These are phyloP conservation scores for Globisporangium okanoganense DNA, from an alignment of 352 stramenopile species.

Conservation along the genomic window DNA sequence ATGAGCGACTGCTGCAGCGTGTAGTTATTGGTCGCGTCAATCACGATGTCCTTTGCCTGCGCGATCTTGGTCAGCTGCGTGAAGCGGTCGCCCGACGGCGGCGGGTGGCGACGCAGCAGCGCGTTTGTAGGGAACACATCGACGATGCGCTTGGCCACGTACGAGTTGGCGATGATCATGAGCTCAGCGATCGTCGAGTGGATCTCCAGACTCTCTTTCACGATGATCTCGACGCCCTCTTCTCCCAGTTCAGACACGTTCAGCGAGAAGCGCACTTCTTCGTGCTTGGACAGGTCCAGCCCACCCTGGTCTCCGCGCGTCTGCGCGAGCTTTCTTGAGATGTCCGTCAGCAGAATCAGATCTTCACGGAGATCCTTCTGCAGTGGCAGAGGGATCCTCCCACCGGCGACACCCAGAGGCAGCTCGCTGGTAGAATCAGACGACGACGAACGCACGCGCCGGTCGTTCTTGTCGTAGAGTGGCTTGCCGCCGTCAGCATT, in stretches of 20 bases:
- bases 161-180: slow-evolving; percentile 93
- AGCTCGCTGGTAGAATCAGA: slow-evolving; percentile 5
- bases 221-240: slow-evolving; percentile 78
- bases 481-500: slow-evolving; percentile 52
- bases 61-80: slow-evolving; percentile 69
- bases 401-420: slow-evolving; percentile 53
- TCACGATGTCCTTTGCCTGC: slow-evolving; percentile 59
- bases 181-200: slow-evolving; percentile 92
- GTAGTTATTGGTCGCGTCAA: slow-evolving; percentile 80
- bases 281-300: slow-evolving; percentile 76
- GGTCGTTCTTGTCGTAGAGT: slow-evolving; percentile 13
- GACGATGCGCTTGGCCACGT: slow-evolving; percentile 84
- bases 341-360: slow-evolving; percentile 55
- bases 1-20: slow-evolving; percentile 76
- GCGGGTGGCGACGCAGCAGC: slow-evolving; percentile 84
- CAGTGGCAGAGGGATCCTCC: slow-evolving; percentile 48
- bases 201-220: slow-evolving; percentile 92
- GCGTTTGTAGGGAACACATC: slow-evolving; percentile 76
- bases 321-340: slow-evolving; percentile 55
- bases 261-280: slow-evolving; percentile 84
- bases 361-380: slow-evolving; percentile 54
- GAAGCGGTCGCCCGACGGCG: slow-evolving; percentile 72
- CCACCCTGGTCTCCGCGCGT: slow-evolving; percentile 62
- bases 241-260: slow-evolving; percentile 65
- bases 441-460: slow-evolving; percentile 6